Evolutionary conservation across 2,329 filamentous ascomycete species (phyloP), one percentile per base, ranked within the genome.

Genomic region (Aspergillus hiratsukae): DNA sequence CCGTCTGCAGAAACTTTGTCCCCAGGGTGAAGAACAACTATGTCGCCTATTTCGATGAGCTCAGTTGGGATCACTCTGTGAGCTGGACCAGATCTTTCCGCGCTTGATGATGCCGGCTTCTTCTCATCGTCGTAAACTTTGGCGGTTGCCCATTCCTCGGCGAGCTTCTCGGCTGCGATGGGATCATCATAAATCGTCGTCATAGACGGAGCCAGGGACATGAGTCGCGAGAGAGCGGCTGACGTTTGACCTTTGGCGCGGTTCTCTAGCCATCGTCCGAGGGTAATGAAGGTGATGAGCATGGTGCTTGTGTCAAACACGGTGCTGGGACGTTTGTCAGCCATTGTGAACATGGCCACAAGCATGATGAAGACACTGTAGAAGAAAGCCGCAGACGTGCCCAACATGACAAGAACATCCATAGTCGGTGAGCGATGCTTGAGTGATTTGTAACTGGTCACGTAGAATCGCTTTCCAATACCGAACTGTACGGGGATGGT

Each of bases 221-320:
- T 99, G 35, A 99, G 84, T 25, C 87, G 84, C 7, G 93, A 97
- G 2, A 99, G 82, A 0, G 94, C 94, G 70, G 90, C 94, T 4
- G 92, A 97, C 0, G 94, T 99, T 75, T 97, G 90, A 0, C 94
- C 94, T 77, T 97, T 99, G 52, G 94, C 94, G 19, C 87, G 81
- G 70, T 97, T 99, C 75, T 99, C 94, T 19, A 99, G 77, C 77
- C 89, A 99, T 37, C 94, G 87, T 3, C 94, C 91, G 2, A 99
- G 77, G 1, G 89, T 91, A 72, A 97, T 91, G 71, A 99, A 97
- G 0, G 91, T 96, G 72, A 99, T 92, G 52, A 99, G 81, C 94
- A 97, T 99, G 23, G 91, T 96, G 75, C 92, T 97, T 1, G 94
- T 99, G 69, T 99, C 94, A 67, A 99, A 99, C 17, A 97, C 89